These are phyloP conservation scores for Lotmaria passim DNA, from an alignment of 208 protist species.

Conservation along the genomic window DNA sequence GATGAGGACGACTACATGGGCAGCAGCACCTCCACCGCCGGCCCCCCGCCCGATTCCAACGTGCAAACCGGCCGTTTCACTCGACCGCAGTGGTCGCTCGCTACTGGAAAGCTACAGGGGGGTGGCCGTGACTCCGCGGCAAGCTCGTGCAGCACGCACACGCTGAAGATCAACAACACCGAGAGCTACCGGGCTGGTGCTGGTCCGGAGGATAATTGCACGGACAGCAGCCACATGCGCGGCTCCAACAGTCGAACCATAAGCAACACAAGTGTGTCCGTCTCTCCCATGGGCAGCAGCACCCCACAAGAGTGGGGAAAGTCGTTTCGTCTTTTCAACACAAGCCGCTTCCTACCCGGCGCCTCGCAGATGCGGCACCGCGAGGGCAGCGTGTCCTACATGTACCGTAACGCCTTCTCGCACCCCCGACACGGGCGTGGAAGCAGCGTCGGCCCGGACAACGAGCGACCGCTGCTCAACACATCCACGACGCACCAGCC, in stretches of 20 bases:
- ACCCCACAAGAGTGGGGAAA: constrained; percentile 65
- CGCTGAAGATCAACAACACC: constrained; percentile 37
- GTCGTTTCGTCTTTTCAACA: constrained; percentile 83
- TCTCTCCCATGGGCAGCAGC: constrained; percentile 64
- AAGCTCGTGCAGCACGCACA: constrained; percentile 39
- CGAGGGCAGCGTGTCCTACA: constrained; percentile 32
- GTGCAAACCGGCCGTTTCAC: constrained; percentile 60
- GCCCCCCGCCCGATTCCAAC: constrained; percentile 66
- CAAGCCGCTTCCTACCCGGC: constrained; percentile 39
- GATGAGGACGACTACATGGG: constrained; percentile 61
- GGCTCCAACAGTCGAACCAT: constrained; percentile 45
- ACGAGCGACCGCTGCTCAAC: constrained; percentile 21
- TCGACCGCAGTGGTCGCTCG: constrained; percentile 44
- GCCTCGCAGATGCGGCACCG: constrained; percentile 32
- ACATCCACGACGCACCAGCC: constrained; percentile 22
- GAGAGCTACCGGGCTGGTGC: constrained; percentile 38
- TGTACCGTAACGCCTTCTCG: constrained; percentile 44
- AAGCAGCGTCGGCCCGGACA: constrained; percentile 26
- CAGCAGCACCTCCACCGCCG: constrained; percentile 85
- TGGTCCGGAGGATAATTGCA: constrained; percentile 26
- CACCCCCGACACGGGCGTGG: constrained; percentile 24
- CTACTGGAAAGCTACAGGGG: constrained; percentile 25
- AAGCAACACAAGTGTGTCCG: constrained; percentile 64
- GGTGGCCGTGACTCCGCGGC: constrained; percentile 20
- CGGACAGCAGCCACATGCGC: constrained; percentile 29